Evolutionary conservation across 176 grass and related monocot species (phyloP).

Genomic region (Zizania latifolia): DNA sequence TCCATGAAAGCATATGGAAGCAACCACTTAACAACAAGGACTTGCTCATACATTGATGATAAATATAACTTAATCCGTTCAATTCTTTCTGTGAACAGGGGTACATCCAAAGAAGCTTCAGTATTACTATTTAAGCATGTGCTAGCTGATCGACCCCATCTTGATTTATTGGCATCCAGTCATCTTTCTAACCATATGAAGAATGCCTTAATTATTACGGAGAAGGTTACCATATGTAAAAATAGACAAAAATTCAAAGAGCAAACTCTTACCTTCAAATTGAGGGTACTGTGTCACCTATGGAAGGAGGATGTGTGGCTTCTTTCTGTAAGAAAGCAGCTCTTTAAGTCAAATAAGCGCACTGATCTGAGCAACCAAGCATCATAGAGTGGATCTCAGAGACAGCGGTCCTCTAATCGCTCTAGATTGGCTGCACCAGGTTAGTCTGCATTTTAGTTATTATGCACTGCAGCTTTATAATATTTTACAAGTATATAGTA

Average conservation of each 20-base stretch:
- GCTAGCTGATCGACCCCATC: conserved; percentile 19
- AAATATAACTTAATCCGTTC: conserved; percentile 42
- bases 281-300: conserved; percentile 56
- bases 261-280: conserved; percentile 72
- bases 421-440: conserved; percentile 57
- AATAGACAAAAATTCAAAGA: conserved; percentile 59
- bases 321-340: conserved; percentile 58
- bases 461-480: background rate
- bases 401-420: conserved; percentile 54
- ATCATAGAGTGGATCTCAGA: conserved; percentile 50
- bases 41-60: conserved; percentile 7
- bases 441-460: conserved; percentile 15
- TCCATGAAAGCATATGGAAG: conserved; percentile 15
- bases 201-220: conserved; percentile 47
- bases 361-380: conserved; percentile 40
- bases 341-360: conserved; percentile 68
- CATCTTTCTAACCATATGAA: conserved; percentile 33
- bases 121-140: conserved; percentile 35
- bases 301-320: conserved; percentile 88
- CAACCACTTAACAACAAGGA: conserved; percentile 2
- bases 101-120: conserved; percentile 29
- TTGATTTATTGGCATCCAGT: conserved; percentile 38
- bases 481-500: too few species aligned
- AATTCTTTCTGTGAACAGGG: conserved; percentile 40
- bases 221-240: conserved; percentile 45